Evolutionary conservation across 257 asterid species (phyloP), one percentile per base, ranked within the genome.

Genomic region (Oldenlandia corymbosa): DNA sequence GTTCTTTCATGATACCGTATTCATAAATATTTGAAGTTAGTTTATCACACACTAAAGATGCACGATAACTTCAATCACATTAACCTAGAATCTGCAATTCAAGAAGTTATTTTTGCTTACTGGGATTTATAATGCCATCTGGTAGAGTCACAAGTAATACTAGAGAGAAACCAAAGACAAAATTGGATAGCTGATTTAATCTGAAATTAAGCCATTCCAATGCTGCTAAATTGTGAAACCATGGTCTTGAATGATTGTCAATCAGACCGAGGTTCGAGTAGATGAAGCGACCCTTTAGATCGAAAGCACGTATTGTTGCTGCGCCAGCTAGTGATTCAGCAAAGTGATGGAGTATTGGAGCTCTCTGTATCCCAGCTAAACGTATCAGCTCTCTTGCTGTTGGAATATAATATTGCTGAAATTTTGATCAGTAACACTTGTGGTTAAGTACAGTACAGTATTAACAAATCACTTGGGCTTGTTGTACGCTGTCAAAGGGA

Each of bases 141-240:
- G 96, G 98, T 17, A 91, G 94, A 66, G 87, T 78, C 60, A 91
- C 96, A 26, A 91, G 86, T 75, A 91, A 69, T 55, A 91, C 80
- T 7, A 86, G 85, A 5, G 90, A 88, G 82, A 88, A 91, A 47
- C 88, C 95, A 21, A 91, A 88, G 4, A 91, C 96, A 58, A 91
- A 91, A 73, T 84, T 88, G 54, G 98, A 52, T 49, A 91, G 60
- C 82, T 88, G 98, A 68, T 86, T 91, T 57, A 91, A 78, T 73
- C 96, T 80, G 83, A 86, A 86, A 49, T 87, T 84, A 27, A 88
- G 96, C 96, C 98, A 91, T 60, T 91, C 96, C 96, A 88, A 86
- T 23, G 95, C 94, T 32, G 95, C 65, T 43, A 80, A 95, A 61
- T 86, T 91, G 64, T 91, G 92, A 73, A 88, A 91, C 95, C 96